These are phyloP conservation scores for Abrus pulchellus DNA, from an alignment of 306 rosid genomes.

Conservation along the genomic window DNA sequence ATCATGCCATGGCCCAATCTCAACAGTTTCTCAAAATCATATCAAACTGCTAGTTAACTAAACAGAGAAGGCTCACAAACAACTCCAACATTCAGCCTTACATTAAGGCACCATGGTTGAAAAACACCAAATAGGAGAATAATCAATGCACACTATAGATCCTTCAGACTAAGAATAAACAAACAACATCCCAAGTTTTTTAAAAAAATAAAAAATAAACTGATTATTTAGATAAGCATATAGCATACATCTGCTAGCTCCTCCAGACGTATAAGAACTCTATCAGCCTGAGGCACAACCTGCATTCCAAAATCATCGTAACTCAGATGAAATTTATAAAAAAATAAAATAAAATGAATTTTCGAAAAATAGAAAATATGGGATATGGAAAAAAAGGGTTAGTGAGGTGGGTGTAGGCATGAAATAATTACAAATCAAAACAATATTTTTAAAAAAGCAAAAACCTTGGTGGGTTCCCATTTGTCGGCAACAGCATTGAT, in stretches of 20 bases:
- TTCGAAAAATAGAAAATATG: neutral
- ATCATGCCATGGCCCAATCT: neutral
- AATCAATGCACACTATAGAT: slow-evolving; percentile 1
- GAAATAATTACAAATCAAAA: too few species aligned
- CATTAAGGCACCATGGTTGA: neutral
- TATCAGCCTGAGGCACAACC: slow-evolving; percentile 96
- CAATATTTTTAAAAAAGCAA: neutral
- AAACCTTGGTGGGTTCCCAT: slow-evolving; percentile 73
- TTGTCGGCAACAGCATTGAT: slow-evolving; percentile 65
- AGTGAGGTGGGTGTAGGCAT: neutral
- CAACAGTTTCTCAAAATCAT: neutral
- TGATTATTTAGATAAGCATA: neutral
- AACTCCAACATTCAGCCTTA: slow-evolving; percentile 1
- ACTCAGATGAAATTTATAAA: neutral
- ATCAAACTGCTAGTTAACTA: slow-evolving; percentile 1
- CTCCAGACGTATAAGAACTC: slow-evolving; percentile 92
- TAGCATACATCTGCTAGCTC: slow-evolving; percentile 66
- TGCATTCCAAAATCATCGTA: slow-evolving; percentile 51
- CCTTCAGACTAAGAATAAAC: slow-evolving; percentile 3
- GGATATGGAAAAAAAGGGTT: neutral
- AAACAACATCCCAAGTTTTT: slow-evolving; percentile 4
- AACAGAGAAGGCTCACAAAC: neutral
- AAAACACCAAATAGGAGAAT: neutral
- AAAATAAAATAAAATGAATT: neutral
- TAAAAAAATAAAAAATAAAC: too few species aligned